Conservation (phyloP, 179 eudicot genomes). For the Beta corolliflora region DNA sequence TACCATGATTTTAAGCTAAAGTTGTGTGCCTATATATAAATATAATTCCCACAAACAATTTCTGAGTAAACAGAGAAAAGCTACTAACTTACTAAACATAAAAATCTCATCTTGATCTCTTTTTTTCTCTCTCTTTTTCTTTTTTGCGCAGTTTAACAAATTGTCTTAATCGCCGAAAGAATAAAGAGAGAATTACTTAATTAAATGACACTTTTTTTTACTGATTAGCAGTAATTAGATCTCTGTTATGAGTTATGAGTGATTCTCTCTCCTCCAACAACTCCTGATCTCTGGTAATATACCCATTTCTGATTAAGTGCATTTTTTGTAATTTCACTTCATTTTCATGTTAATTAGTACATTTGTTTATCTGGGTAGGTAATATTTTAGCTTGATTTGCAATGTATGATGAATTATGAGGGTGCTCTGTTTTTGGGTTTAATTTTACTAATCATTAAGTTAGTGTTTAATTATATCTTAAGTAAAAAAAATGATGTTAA, state of each 20-base stretch:
- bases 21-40: slow-evolving; percentile 21
- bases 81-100: background rate
- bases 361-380: slow-evolving; percentile 4
- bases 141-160: slow-evolving; percentile 1
- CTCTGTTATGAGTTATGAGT: slow-evolving; percentile 5
- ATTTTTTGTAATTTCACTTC: slow-evolving; percentile 6
- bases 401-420: slow-evolving; percentile 12
- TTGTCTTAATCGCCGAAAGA: slow-evolving; percentile 31
- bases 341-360: slow-evolving; percentile 6
- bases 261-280: background rate
- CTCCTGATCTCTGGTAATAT: slow-evolving; percentile 40
- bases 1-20: slow-evolving; percentile 20
- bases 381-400: slow-evolving; percentile 2
- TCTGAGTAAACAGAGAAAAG: slow-evolving; percentile 15
- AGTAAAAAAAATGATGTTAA: slow-evolving; percentile 4
- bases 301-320: slow-evolving; percentile 11
- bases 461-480: background rate
- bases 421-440: slow-evolving; percentile 23
- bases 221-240: background rate
- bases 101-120: slow-evolving; percentile 24
- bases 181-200: background rate
- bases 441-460: background rate
- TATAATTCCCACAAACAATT: slow-evolving; percentile 9
- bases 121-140: background rate
- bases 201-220: background rate